Evolutionary conservation across 306 rosid genomes (phyloP).

Genomic region (Dalbergia cultrata): DNA sequence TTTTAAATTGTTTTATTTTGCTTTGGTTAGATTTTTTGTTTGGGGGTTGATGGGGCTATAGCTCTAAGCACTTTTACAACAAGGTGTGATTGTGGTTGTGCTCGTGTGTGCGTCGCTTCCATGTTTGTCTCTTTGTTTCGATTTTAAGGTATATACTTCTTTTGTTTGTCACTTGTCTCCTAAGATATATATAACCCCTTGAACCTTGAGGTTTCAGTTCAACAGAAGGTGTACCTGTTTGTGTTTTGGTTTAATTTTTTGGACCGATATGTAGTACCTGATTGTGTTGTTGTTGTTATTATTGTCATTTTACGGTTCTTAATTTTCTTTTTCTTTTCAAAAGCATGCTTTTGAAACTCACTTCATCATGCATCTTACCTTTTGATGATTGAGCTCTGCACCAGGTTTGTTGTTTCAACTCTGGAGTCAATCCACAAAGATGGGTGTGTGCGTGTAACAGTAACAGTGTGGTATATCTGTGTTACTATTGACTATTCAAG

Average conservation of each 20-base stretch:
- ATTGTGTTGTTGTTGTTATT: not conserved
- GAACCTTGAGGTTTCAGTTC: slow-evolving; percentile 12
- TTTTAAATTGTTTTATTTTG: no score
- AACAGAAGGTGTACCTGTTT: slow-evolving; percentile 4
- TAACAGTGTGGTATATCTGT: not conserved
- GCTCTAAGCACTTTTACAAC: slow-evolving; percentile 14
- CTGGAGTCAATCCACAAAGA: not conserved
- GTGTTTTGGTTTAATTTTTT: not conserved
- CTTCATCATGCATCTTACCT: not conserved
- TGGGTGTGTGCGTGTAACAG: not conserved
- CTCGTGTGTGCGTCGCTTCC: not conserved
- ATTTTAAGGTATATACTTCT: slow-evolving; percentile 24
- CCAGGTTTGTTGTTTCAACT: slow-evolving; percentile 6
- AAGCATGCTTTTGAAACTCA: not conserved
- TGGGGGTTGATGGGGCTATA: slow-evolving; percentile 11
- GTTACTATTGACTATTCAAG: not conserved
- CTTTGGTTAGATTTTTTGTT: not conserved
- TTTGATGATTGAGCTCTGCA: not conserved
- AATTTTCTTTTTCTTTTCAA: not conserved
- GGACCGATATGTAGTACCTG: not conserved
- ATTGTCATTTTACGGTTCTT: not conserved
- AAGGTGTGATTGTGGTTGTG: not conserved
- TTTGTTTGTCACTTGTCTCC: slow-evolving; percentile 11
- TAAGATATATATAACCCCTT: not conserved
- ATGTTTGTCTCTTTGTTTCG: slow-evolving; percentile 39